Conservation (phyloP, 2,329 filamentous ascomycete species). For the Rhexocercosporidium sp. region DNA sequence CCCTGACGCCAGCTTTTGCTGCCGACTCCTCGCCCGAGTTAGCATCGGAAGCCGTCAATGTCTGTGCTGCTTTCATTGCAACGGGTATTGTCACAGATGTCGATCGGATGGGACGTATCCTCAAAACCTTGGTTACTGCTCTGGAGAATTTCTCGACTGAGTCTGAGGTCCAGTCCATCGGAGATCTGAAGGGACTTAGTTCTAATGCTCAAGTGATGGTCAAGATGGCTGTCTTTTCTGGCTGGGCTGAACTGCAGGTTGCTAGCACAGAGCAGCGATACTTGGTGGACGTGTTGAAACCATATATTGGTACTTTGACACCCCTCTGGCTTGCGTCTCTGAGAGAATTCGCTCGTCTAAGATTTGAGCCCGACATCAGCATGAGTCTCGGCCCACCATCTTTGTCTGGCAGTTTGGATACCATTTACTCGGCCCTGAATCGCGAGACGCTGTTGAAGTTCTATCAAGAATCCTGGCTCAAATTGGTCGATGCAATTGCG, state of each 20-base stretch:
- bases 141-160: conserved; percentile 91
- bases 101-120: conserved; percentile 97
- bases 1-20: conserved; percentile 93
- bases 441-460: conserved; percentile 92
- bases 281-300: conserved; percentile 83
- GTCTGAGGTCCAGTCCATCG: conserved; percentile 82
- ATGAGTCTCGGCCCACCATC: conserved; percentile 84
- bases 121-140: conserved; percentile 89
- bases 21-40: conserved; percentile 94
- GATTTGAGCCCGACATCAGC: conserved; percentile 97
- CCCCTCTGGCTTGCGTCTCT: conserved; percentile 94
- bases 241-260: conserved; percentile 96
- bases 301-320: conserved; percentile 87
- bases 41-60: conserved; percentile 93
- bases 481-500: conserved; percentile 94
- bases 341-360: conserved; percentile 87
- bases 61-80: conserved; percentile 96
- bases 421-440: conserved; percentile 93
- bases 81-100: conserved; percentile 97
- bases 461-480: conserved; percentile 97
- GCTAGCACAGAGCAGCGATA: conserved; percentile 93
- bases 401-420: conserved; percentile 84
- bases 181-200: conserved; percentile 89
- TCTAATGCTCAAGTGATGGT: conserved; percentile 99
- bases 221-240: conserved; percentile 94